These are phyloP conservation scores for Talaromyces piceae DNA, from an alignment of 2,329 filamentous ascomycete species.

Conservation along the genomic window DNA sequence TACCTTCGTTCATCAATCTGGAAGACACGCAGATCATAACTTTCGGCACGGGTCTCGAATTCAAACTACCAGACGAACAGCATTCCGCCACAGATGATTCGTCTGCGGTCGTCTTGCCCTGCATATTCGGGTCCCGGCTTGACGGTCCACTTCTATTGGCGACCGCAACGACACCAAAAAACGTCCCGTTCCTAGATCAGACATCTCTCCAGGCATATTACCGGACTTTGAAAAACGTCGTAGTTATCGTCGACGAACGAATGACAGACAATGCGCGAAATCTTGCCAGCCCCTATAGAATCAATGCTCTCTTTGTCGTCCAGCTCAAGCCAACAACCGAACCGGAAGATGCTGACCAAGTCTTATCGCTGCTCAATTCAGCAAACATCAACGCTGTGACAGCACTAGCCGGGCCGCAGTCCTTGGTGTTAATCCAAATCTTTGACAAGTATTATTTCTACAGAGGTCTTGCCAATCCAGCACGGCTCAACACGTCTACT, in stretches of 20 bases:
- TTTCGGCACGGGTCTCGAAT: conserved; percentile 1
- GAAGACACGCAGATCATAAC: conserved; percentile 1
- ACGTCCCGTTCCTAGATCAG: conserved; percentile 6
- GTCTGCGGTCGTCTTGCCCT: conserved; percentile 6
- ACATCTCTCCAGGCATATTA: conserved; percentile 3
- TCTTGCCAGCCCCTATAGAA: conserved; percentile 18
- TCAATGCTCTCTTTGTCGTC: conserved; percentile 23
- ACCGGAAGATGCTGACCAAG: conserved; percentile 1
- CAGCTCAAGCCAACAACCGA: conserved; percentile 4
- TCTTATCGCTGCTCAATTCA: conserved; percentile 4
- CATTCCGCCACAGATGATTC: background rate
- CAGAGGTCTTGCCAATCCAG: conserved; percentile 6
- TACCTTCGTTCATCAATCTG: background rate
- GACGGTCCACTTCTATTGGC: conserved; percentile 6
- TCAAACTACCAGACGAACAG: background rate
- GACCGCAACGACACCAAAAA: conserved; percentile 2
- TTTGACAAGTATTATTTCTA: conserved; percentile 9
- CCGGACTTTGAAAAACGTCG: background rate
- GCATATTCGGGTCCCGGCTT: conserved; percentile 7
- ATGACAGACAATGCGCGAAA: conserved; percentile 27
- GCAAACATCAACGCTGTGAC: conserved; percentile 10
- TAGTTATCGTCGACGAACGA: conserved; percentile 23
- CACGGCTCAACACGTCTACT: conserved; percentile 2
- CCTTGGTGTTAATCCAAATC: conserved; percentile 4
- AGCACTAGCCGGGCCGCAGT: conserved; percentile 8